Evolutionary conservation across 257 asterid genomes (phyloP).

Genomic region (Parsonsia alboflavescens): DNA sequence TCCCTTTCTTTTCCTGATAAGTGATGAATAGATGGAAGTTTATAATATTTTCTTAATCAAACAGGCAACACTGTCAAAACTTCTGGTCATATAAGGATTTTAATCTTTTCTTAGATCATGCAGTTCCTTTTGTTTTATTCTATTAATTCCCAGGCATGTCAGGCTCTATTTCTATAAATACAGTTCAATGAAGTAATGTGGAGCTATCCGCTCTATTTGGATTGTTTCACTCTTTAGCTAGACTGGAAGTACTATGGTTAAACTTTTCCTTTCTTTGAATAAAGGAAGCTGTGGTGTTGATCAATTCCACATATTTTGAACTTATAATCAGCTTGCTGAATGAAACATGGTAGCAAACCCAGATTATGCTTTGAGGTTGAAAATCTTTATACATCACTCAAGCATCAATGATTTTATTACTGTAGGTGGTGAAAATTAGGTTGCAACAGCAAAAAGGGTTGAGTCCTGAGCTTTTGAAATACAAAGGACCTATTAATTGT

Average conservation of each 20-base stretch:
- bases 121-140: too few relatives aligned
- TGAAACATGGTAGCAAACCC: background rate
- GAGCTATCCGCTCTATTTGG: background rate
- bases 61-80: too few relatives aligned
- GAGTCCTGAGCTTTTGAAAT: conserved; percentile 58
- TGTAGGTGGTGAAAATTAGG: conserved; percentile 92
- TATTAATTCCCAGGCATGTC: too few relatives aligned
- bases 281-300: background rate
- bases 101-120: too few relatives aligned
- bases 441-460: conserved; percentile 95
- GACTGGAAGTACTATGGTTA: background rate
- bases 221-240: background rate
- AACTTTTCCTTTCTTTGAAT: background rate
- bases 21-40: too few relatives aligned
- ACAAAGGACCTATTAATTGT: conserved; percentile 88
- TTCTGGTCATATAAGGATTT: background rate
- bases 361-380: background rate
- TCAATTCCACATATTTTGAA: too few relatives aligned
- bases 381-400: background rate
- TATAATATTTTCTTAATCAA: too few relatives aligned
- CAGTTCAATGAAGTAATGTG: background rate
- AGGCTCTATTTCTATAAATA: background rate
- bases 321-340: background rate
- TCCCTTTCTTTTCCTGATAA: too few relatives aligned
- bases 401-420: background rate